A percentile compares a stretch with the other conserved stretches of the same genome.
phyloP scores from a whole-genome alignment of 805 yeast genomes.

The Cephaloascus fragrans region DNA sequence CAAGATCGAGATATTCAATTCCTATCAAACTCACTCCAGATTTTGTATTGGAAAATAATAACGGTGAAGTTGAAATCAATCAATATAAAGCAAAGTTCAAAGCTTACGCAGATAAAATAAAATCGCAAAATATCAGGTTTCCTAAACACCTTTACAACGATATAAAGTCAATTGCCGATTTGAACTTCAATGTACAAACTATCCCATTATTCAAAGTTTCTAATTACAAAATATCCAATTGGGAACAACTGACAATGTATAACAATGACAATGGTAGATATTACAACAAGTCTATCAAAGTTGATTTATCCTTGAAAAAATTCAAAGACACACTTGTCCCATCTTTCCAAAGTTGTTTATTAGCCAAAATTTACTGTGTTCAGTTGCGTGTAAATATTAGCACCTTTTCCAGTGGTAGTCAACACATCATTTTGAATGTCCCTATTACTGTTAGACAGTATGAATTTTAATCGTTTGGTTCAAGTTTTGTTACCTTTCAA shows the following conservation, averaged over 20 bases:
- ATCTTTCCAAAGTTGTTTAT: conserved; percentile 34
- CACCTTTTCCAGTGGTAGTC: too few species aligned
- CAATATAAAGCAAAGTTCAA: not conserved
- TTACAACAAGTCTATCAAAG: not conserved
- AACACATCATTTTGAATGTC: not conserved
- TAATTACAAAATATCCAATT: not conserved
- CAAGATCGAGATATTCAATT: not conserved
- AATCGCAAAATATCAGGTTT: not conserved
- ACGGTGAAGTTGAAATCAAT: not conserved
- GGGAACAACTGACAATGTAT: conserved; percentile 14
- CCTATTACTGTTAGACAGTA: not conserved
- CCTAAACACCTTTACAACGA: not conserved
- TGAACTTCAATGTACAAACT: not conserved
- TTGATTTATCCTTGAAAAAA: not conserved
- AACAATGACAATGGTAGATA: not conserved
- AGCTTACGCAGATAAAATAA: not conserved
- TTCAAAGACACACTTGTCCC: conserved; percentile 31
- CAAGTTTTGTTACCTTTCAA: too few species aligned
- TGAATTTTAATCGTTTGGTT: not conserved
- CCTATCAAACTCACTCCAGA: not conserved
- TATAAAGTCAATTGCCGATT: not conserved
- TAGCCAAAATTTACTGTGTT: conserved; percentile 34
- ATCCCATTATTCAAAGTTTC: not conserved
- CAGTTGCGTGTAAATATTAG: conserved; percentile 31
- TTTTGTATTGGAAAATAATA: too few species aligned